Evolutionary conservation across 1,139 yeast genomes (phyloP).

Genomic region (Debaryomyces singareniensis): DNA sequence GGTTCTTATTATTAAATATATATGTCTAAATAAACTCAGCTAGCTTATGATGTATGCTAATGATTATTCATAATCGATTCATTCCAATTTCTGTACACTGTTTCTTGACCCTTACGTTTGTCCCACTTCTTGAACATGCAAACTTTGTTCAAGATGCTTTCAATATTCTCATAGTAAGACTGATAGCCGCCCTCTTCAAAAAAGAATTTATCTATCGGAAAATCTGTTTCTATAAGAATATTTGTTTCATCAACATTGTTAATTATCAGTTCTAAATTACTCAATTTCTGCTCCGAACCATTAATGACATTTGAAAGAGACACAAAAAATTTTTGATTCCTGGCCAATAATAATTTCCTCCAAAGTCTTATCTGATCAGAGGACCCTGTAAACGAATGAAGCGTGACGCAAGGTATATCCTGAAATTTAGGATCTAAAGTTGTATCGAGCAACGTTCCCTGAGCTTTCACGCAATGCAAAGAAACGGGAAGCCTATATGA

Average conservation of each 20-base stretch:
- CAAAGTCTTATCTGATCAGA: slow-evolving; percentile 56
- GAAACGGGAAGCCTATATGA: slow-evolving; percentile 50
- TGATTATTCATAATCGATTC: slow-evolving; percentile 1
- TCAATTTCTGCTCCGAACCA: slow-evolving; percentile 20
- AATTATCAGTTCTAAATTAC: slow-evolving; percentile 20
- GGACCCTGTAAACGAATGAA: slow-evolving; percentile 88
- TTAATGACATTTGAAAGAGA: slow-evolving; percentile 65
- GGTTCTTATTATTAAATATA: not conserved
- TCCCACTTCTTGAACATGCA: slow-evolving; percentile 10
- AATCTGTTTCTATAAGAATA: slow-evolving; percentile 33
- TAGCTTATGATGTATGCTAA: no score
- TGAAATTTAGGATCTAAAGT: slow-evolving; percentile 12
- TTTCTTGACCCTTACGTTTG: slow-evolving; percentile 2
- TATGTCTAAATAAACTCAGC: not conserved
- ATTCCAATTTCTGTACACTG: slow-evolving; percentile 2
- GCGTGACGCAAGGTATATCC: slow-evolving; percentile 37
- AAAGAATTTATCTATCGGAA: slow-evolving; percentile 23
- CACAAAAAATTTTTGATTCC: slow-evolving; percentile 27
- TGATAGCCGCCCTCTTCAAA: slow-evolving; percentile 7
- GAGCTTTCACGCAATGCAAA: slow-evolving; percentile 79
- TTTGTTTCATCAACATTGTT: slow-evolving; percentile 14
- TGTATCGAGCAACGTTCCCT: slow-evolving; percentile 50
- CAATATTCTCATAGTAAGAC: slow-evolving; percentile 14
- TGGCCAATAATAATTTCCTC: slow-evolving; percentile 26
- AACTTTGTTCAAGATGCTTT: slow-evolving; percentile 13